Evolutionary conservation across 2,329 filamentous ascomycete species (phyloP), one percentile per base, ranked within the genome.

Genomic region (Fusarium pseudocircinatum): DNA sequence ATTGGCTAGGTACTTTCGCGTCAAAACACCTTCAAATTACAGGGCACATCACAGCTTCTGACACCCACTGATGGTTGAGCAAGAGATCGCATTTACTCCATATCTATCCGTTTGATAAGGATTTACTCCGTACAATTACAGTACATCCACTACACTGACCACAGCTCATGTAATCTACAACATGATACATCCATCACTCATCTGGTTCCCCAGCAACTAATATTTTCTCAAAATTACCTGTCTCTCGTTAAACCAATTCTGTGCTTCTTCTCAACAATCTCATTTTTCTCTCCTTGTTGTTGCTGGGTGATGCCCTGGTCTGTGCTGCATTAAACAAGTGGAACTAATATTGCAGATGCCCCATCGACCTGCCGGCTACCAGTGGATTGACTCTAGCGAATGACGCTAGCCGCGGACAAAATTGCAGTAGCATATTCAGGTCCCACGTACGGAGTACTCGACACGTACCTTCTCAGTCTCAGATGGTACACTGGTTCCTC

Each of bases 281-380:
- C 63, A 50, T 68, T 70, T 69, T 62, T 46, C 47, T 60, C 60
- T 71, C 69, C 63, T 54, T 67, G 69, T 63, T 75, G 75, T 77
- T 77, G 75, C 75, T 77, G 74, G 75, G 75, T 75, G 60, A 78
- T 67, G 60, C 39, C 67, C 64, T 79, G 78, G 78, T 65, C 78
- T 71, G 77, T 79, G 78, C 78, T 67, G 64, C 63, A 72, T 74
- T 76, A 79, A 79, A 78, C 73, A 77, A 79, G 78, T 79, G 78
- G 78, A 76, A 60, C 78, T 78, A 75, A 79, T 78, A 79, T 79
- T 77, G 68, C 76, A 78, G 69, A 75, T 69, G 56, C 72, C 63
- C 72, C 70, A 47, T 77, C 62, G 47, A 72, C 68, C 65, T 76
- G 69, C 69, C 73, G 65, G 65, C 70, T 69, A 49, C 63, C 60